Evolutionary conservation across 805 yeast genomes (phyloP).

Genomic region (Maudiozyma saulgeensis): DNA sequence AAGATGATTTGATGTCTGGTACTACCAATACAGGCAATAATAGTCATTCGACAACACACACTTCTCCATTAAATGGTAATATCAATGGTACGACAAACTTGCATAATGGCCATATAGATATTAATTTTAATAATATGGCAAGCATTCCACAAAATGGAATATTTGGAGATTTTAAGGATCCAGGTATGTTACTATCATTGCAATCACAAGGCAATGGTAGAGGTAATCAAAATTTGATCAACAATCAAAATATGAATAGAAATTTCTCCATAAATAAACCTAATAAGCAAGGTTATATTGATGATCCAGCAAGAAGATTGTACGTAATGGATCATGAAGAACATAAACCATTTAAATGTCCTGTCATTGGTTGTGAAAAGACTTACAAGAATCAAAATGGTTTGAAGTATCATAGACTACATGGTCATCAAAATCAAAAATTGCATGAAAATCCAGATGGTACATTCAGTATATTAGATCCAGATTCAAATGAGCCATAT

Average conservation of each 20-base stretch:
- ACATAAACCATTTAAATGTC: slow-evolving; percentile 92
- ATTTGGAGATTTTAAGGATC: background rate
- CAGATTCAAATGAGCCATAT: slow-evolving; percentile 78
- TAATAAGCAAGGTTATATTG: slow-evolving; percentile 62
- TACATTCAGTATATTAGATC: slow-evolving; percentile 83
- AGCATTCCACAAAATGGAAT: background rate
- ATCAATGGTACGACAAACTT: background rate
- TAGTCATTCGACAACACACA: background rate
- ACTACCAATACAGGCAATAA: background rate
- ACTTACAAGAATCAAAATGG: slow-evolving; percentile 97
- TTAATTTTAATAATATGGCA: background rate
- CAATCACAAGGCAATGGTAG: background rate
- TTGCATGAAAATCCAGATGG: slow-evolving; percentile 88
- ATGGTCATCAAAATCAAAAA: slow-evolving; percentile 95
- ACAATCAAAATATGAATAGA: background rate
- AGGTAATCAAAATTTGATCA: background rate
- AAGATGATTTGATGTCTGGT: slow-evolving; percentile 14
- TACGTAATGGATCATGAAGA: slow-evolving; percentile 89
- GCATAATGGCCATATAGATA: background rate
- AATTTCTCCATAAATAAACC: background rate
- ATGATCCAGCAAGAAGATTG: slow-evolving; percentile 91
- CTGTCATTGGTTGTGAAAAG: slow-evolving; percentile 96
- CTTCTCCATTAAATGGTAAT: background rate
- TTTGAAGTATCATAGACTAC: slow-evolving; percentile 85
- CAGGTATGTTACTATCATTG: background rate